Evolutionary conservation across 352 stramenopile species (phyloP), one percentile per base, ranked within the genome.

Genomic region (Nothophytophthora sp.): DNA sequence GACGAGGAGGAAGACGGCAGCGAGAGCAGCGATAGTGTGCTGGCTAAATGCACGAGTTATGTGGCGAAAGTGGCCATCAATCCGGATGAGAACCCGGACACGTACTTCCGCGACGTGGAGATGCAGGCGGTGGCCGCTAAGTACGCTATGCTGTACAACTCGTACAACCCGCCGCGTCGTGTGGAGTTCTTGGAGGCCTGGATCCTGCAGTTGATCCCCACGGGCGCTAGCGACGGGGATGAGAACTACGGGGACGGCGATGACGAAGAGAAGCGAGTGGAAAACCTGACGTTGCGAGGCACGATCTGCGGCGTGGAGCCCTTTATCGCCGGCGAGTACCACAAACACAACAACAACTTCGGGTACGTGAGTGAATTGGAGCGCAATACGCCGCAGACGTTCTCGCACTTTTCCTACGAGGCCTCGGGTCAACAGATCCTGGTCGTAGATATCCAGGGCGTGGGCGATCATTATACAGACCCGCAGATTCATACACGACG

Each of bases 361-460:
- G 81, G 81, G 3, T 91, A 88, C 41, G 81, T 91, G 27, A 91
- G 81, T 33, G 77, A 91, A 18, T 46, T 89, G 15, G 78, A 89
- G 43, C 73, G 81, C n/a, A 91, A 89, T 53, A 91, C 81, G 0
- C 81, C 81, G 18, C 81, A 91, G 38, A 80, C 94, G 3, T 98
- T 98, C 60, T 97, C 86, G 1, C 90, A 96, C 25, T 95, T 96
- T 63, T 96, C 88, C 18, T 98, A 96, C 61, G 94, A 97, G 55
- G 85, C 84, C 0, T 97, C 87, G 0, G 66, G 90, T n/a, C 86
- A 91, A 38, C 73, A 89, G 45, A 90, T 96, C 54, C 81, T 98
- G 27, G 88, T 98, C n/a, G 91, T 96, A 5, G 94, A 98, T 67
- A 94, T 98, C 55, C 94, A 98, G 50, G 94, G 94, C n/a, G 89